Base-by-base conservation (phyloP, 495 filamentous ascomycete species). In the Neurospora sp. region DNA sequence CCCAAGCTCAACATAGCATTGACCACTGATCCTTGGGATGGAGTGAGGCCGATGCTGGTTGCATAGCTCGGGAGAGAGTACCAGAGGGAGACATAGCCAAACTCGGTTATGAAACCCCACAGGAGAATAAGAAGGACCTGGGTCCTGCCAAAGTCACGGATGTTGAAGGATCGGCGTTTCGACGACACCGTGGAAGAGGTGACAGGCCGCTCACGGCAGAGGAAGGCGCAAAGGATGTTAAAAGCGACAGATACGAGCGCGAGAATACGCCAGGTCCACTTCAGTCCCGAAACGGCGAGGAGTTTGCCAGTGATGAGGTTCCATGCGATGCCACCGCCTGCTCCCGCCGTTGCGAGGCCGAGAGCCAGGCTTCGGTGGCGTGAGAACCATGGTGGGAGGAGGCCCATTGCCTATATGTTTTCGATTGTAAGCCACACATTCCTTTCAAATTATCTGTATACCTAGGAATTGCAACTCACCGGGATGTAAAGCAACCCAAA, bases 401-500 rank as follows among this genome's bases (percentile, higher is more conserved):
- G 88, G 13, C 87, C 86, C 13, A 91, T 88, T 59, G 86, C 37
- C 73, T 75, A 15, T 34, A 2, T 19, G 24, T 34, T 34, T 34
- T 62, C 10, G n/a, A 24, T 31, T 21, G 48, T 59, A 11, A 54
- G 21, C 9, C n/a, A 11, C 21, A 4, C 4, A 13, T 1, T 21
- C 11, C 3, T 24, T 54, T 11, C 6, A 19, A 43, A 39, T 0
- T 11, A 11, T 21, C 2, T 5, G 15, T 42, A 42, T 4, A n/a
- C n/a, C n/a, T n/a, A 19, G 15, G 15, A 42, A 42, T 15, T 6
- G 15, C 5, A 28, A 42, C 73, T 39, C 37, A 75, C 88, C 36
- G 87, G 88, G 13, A 90, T 89, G 79, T 92, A 94, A 8, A 92
- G 82, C 72, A 93, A 89, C 3, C 92, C 91, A 85, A 93, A 89